These are phyloP conservation scores for Solanum aculeatissimum DNA, from an alignment of 305 asterid genomes.

Conservation along the genomic window DNA sequence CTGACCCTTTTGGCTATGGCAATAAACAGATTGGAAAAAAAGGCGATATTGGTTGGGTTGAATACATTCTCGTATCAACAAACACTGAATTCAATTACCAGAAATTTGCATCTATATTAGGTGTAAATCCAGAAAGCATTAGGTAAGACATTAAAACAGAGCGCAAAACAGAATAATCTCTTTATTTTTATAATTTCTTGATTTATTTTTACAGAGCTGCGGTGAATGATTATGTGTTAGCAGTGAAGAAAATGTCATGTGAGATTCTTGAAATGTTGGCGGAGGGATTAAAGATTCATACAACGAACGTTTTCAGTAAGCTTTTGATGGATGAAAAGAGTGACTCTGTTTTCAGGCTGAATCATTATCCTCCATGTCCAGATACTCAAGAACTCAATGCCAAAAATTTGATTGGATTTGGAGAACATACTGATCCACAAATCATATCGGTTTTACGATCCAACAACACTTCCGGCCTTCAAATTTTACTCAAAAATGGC, in stretches of 20 bases:
- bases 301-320: conserved; percentile 28
- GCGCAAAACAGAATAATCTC: not conserved
- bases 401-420: conserved; percentile 35
- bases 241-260: conserved; percentile 43
- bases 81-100: conserved; percentile 27
- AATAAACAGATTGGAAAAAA: conserved; percentile 46
- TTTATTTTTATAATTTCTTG: not conserved
- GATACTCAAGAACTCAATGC: conserved; percentile 6
- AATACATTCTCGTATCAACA: conserved; percentile 43
- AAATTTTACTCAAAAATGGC: not conserved
- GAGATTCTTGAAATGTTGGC: conserved; percentile 40
- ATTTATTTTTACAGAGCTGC: not conserved
- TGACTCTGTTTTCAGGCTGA: conserved; percentile 48
- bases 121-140: conserved; percentile 40
- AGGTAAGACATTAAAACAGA: conserved; percentile 14
- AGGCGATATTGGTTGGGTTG: conserved; percentile 74
- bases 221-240: conserved; percentile 24
- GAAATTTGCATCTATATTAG: conserved; percentile 33
- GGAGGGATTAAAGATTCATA: conserved; percentile 25
- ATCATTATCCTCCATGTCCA: conserved; percentile 43
- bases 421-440: conserved; percentile 59
- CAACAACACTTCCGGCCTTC: conserved; percentile 27
- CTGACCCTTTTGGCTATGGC: conserved; percentile 75
- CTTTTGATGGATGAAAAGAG: conserved; percentile 44
- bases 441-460: conserved; percentile 42